Conservation (phyloP, 2,329 filamentous ascomycete species). For the Colletotrichum gigasporum region DNA sequence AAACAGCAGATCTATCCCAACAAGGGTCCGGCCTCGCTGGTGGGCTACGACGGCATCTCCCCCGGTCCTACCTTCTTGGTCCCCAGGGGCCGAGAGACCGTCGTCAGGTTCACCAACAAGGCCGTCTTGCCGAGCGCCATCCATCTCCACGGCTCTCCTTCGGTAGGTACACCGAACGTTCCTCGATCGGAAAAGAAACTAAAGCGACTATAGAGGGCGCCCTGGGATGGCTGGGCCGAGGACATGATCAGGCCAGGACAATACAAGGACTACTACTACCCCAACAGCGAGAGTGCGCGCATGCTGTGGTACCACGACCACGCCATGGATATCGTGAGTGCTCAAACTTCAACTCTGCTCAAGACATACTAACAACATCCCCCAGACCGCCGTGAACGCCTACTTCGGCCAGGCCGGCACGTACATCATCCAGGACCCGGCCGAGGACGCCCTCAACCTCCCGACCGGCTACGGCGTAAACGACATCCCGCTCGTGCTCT, state of each 20-base stretch:
- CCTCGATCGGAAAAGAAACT: too few relatives aligned
- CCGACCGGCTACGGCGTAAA: conserved; percentile 59
- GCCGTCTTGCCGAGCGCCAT: conserved; percentile 53
- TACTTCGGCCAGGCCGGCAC: conserved; percentile 66
- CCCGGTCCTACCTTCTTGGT: conserved; percentile 64
- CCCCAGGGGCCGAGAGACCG: conserved; percentile 57
- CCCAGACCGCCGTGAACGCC: conserved; percentile 60
- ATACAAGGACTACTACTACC: conserved; percentile 72
- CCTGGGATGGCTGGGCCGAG: conserved; percentile 58
- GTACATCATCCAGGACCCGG: conserved; percentile 62
- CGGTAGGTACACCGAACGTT: conserved; percentile 33
- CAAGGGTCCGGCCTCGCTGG: conserved; percentile 40
- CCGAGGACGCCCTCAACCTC: conserved; percentile 57
- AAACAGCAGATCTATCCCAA: conserved; percentile 47
- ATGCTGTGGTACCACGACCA: conserved; percentile 68
- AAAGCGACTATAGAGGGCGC: too few relatives aligned
- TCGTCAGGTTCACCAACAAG: conserved; percentile 64
- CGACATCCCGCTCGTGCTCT: conserved; percentile 61
- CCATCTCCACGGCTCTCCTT: conserved; percentile 65
- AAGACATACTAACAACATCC: background rate
- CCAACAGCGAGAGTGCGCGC: conserved; percentile 62
- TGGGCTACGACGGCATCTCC: conserved; percentile 63
- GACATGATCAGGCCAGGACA: conserved; percentile 60
- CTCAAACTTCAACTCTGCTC: background rate
- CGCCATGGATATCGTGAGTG: conserved; percentile 44